A percentile compares a stretch with the other conserved stretches of the same genome.
Conservation (phyloP, 1,284 basidiomycete genomes). For the Microbotryomycetes sp. region DNA sequence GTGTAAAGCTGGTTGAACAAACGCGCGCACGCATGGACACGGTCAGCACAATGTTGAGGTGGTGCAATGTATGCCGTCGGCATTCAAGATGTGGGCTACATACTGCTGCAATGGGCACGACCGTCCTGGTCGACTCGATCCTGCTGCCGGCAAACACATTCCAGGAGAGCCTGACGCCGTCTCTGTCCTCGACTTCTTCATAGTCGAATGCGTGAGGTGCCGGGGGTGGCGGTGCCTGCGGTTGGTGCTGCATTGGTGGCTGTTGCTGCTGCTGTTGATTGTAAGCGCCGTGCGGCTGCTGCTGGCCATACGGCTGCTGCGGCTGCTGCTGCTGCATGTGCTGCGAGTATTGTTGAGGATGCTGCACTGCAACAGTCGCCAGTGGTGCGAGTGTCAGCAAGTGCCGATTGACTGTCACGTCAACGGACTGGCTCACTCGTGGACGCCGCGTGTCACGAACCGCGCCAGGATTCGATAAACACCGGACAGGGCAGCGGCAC, state of each 20-base stretch:
- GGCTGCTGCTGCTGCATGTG: not conserved
- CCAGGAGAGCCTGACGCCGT: slow-evolving; percentile 58
- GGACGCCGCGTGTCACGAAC: too few relatives aligned
- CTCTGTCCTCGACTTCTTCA: slow-evolving; percentile 36
- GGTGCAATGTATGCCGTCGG: too few relatives aligned
- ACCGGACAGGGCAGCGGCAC: too few relatives aligned
- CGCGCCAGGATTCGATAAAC: too few relatives aligned
- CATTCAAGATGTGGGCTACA: not conserved
- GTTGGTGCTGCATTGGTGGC: not conserved
- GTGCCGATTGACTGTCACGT: not conserved
- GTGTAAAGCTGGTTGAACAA: slow-evolving; percentile 61
- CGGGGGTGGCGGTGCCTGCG: not conserved
- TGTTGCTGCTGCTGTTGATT: not conserved
- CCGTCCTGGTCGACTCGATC: slow-evolving; percentile 94
- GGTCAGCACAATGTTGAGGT: not conserved
- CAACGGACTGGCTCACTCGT: not conserved
- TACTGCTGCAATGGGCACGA: slow-evolving; percentile 85
- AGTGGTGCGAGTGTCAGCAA: not conserved
- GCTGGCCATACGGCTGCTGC: not conserved
- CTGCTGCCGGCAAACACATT: slow-evolving; percentile 97
- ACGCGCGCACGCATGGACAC: not conserved
- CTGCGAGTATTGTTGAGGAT: not conserved
- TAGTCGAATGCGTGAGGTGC: slow-evolving; percentile 23
- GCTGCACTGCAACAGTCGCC: slow-evolving; percentile 1
- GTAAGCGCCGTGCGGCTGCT: not conserved